phyloP scores from a whole-genome alignment of 179 eudicot species.

The Beta lomatogona region DNA sequence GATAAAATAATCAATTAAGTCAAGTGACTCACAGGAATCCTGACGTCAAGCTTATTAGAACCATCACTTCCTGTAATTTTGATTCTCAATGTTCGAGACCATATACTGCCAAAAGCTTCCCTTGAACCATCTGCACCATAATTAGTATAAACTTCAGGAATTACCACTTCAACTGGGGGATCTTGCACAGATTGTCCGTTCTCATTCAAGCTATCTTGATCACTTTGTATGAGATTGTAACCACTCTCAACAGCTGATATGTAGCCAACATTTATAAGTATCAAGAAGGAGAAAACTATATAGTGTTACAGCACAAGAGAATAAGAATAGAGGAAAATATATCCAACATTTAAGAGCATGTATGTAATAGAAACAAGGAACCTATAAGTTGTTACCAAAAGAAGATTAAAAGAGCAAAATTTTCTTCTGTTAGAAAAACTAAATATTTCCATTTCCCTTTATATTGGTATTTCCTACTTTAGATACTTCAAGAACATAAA shows the following conservation, averaged over 20 bases:
- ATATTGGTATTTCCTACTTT: no score
- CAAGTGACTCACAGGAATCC: conserved; percentile 73
- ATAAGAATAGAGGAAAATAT: not conserved
- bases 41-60: conserved; percentile 79
- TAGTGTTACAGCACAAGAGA: not conserved
- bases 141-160: conserved; percentile 58
- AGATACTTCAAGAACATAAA: not conserved
- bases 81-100: conserved; percentile 82
- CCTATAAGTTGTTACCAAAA: not conserved
- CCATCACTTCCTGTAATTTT: conserved; percentile 88
- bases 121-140: conserved; percentile 50
- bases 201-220: conserved; percentile 43
- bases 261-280: conserved; percentile 11
- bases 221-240: conserved; percentile 34
- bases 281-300: conserved; percentile 11
- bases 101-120: conserved; percentile 56
- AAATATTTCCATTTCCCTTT: not conserved
- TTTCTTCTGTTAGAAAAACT: no score
- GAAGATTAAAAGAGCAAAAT: not conserved
- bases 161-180: conserved; percentile 63
- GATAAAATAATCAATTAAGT: not conserved
- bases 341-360: not conserved
- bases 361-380: not conserved
- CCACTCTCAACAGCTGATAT: conserved; percentile 48
- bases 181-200: conserved; percentile 41